These are phyloP conservation scores for Microcyclosporella mali DNA, from an alignment of 2,329 filamentous ascomycete species.

Conservation along the genomic window DNA sequence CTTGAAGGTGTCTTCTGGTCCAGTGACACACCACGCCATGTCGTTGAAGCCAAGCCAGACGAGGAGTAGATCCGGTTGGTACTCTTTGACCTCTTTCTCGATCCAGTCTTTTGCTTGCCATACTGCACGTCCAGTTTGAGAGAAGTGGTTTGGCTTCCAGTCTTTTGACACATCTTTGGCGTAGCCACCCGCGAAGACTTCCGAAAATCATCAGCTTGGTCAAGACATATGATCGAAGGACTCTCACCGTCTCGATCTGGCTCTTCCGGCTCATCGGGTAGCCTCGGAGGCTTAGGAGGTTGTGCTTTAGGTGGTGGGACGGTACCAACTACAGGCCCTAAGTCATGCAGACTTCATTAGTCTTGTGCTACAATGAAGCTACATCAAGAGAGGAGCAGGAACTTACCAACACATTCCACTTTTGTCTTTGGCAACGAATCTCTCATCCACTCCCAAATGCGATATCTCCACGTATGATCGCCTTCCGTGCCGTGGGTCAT, in stretches of 20 bases:
- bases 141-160: constrained; percentile 21
- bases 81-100: constrained; percentile 22
- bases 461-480: constrained; percentile 41
- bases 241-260: constrained; percentile 5
- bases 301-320: constrained; percentile 33
- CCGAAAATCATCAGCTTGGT: not conserved
- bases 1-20: constrained; percentile 17
- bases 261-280: constrained; percentile 8
- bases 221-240: not conserved
- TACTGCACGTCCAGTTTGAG: constrained; percentile 29
- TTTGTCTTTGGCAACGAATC: constrained; percentile 19
- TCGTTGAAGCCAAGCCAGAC: constrained; percentile 24
- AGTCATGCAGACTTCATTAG: not conserved
- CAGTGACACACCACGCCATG: constrained; percentile 20
- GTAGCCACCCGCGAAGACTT: constrained; percentile 27
- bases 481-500: constrained; percentile 30
- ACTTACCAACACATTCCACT: constrained; percentile 34
- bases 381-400: constrained; percentile 28
- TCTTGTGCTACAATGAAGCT: constrained; percentile 11
- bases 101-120: constrained; percentile 29
- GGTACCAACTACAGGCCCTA: constrained; percentile 3
- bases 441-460: constrained; percentile 38
- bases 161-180: constrained; percentile 23
- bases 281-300: constrained; percentile 11
- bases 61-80: constrained; percentile 30